Conservation (phyloP, 2,329 filamentous ascomycete genomes). For the Aciculosporium take region DNA sequence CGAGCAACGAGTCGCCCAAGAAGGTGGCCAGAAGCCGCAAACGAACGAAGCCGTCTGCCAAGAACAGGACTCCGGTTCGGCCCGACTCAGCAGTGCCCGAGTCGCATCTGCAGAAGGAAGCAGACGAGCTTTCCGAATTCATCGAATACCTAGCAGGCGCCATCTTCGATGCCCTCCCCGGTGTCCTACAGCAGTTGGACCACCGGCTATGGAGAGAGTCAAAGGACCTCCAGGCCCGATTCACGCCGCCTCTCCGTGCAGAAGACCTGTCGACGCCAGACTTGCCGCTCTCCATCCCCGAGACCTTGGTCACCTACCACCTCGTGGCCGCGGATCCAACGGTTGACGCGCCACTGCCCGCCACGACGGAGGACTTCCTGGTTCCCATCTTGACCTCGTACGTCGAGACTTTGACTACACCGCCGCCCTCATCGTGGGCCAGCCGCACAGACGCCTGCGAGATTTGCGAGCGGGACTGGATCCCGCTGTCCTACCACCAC, state of each 20-base stretch:
- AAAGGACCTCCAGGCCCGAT: slow-evolving; percentile 34
- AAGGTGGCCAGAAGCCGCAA: slow-evolving; percentile 31
- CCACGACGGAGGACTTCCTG: slow-evolving; percentile 39
- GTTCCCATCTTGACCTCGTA: slow-evolving; percentile 50
- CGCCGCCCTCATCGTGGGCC: slow-evolving; percentile 48
- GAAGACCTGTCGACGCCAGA: slow-evolving; percentile 40
- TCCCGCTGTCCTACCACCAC: slow-evolving; percentile 71
- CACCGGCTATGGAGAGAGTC: slow-evolving; percentile 36
- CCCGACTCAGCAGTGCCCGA: background rate
- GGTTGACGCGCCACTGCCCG: slow-evolving; percentile 21
- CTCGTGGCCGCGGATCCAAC: slow-evolving; percentile 34
- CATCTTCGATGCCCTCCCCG: slow-evolving; percentile 52
- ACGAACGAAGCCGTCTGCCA: slow-evolving; percentile 12
- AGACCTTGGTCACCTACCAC: slow-evolving; percentile 54
- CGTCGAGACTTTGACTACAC: slow-evolving; percentile 38
- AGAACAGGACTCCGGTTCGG: background rate
- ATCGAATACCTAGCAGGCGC: slow-evolving; percentile 62
- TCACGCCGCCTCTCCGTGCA: slow-evolving; percentile 43
- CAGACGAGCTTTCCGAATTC: slow-evolving; percentile 65
- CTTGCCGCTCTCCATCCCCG: slow-evolving; percentile 36
- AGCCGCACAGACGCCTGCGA: slow-evolving; percentile 52
- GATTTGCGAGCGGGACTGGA: slow-evolving; percentile 60
- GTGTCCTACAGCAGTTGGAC: slow-evolving; percentile 44
- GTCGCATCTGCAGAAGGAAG: slow-evolving; percentile 18
- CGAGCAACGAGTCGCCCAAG: background rate